These are phyloP conservation scores for Scedosporium boydii DNA, from an alignment of 2,329 filamentous ascomycete genomes.

Conservation along the genomic window DNA sequence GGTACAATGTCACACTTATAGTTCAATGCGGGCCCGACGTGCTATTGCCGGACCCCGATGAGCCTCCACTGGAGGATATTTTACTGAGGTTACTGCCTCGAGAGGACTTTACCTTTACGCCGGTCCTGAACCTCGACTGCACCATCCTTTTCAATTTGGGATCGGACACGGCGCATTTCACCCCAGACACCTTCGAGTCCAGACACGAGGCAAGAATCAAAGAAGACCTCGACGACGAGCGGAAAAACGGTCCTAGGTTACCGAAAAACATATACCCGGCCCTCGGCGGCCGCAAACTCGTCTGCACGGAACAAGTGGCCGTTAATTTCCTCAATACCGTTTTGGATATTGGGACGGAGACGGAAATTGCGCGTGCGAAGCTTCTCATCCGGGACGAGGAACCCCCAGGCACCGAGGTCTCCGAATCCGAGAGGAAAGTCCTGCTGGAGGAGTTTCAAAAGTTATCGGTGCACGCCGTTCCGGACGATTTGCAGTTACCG, in stretches of 20 bases:
- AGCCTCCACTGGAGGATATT: constrained; percentile 15
- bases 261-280: constrained; percentile 22
- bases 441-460: constrained; percentile 19
- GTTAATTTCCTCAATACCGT: constrained; percentile 27
- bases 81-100: constrained; percentile 20
- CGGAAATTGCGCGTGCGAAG: constrained; percentile 24
- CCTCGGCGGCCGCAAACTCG: constrained; percentile 19
- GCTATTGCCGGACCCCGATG: constrained; percentile 10
- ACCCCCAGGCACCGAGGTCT: constrained; percentile 4
- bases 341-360: constrained; percentile 25
- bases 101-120: constrained; percentile 22
- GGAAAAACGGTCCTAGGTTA: constrained; percentile 12
- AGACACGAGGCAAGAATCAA: constrained; percentile 2
- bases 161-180: constrained; percentile 28
- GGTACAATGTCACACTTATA: constrained; percentile 19
- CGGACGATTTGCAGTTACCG: constrained; percentile 23
- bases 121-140: constrained; percentile 29
- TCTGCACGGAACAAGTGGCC: constrained; percentile 28
- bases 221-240: constrained; percentile 11
- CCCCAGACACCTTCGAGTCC: constrained; percentile 9
- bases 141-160: constrained; percentile 30
- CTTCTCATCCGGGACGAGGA: constrained; percentile 21
- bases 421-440: constrained; percentile 6
- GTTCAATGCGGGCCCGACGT: constrained; percentile 17
- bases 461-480: constrained; percentile 23